Percentiles rank a stretch among this genome's conserved stretches.
These are phyloP conservation scores for Fusarium oxysporum DNA, from an alignment of 2,329 filamentous ascomycete species.

Conservation along the genomic window DNA sequence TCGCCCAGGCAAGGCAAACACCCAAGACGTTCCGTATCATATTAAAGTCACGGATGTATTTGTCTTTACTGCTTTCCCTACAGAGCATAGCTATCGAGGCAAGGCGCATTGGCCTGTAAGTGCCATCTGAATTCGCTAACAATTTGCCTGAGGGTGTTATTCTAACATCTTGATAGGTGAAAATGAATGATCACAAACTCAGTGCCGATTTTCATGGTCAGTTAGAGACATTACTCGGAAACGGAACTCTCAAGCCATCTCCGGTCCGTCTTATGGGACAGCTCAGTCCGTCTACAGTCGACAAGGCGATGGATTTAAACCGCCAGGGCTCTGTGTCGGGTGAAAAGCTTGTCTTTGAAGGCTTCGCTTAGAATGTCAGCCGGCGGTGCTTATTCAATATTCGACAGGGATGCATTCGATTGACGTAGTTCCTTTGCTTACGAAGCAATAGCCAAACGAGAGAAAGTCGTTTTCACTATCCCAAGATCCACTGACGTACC, in stretches of 20 bases:
- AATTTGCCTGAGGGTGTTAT: no score
- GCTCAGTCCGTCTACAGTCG: neutral
- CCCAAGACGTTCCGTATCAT: conserved; percentile 47
- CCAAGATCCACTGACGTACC: no score
- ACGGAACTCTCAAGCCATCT: neutral
- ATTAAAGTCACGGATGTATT: conserved; percentile 56
- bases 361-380: neutral
- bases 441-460: neutral
- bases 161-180: conserved; percentile 1
- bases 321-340: conserved; percentile 21
- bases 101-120: conserved; percentile 54
- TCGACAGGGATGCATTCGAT: neutral
- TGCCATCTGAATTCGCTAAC: no score
- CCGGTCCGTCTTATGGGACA: neutral
- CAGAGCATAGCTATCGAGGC: conserved; percentile 52
- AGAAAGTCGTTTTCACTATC: neutral
- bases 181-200: conserved; percentile 23
- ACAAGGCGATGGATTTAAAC: conserved; percentile 26
- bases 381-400: fast-evolving
- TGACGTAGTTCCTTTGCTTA: neutral
- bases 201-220: conserved; percentile 12
- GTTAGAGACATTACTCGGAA: neutral
- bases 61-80: conserved; percentile 57
- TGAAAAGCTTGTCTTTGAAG: conserved; percentile 29
- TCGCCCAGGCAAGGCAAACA: conserved; percentile 55